Evolutionary conservation across 108 stramenopile species (phyloP).

Genomic region (Cyclotella sp.): DNA sequence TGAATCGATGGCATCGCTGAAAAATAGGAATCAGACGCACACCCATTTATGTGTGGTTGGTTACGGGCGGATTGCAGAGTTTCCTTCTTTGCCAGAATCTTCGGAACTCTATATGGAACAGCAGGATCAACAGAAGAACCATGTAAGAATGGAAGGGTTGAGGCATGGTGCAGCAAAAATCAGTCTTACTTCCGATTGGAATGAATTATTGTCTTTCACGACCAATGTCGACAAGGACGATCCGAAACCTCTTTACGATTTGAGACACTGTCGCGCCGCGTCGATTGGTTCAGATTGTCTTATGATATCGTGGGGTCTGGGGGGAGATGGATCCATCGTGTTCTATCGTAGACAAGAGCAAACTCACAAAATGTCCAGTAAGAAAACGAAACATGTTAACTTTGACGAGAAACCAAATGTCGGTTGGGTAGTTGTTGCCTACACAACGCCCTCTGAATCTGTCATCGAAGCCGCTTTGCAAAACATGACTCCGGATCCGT

Average conservation of each 20-base stretch:
- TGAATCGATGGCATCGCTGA: not conserved
- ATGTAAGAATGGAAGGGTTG: not conserved
- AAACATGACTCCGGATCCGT: slow-evolving; percentile 22
- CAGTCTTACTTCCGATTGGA: slow-evolving; percentile 37
- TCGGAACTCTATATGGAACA: not conserved
- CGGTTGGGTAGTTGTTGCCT: slow-evolving; percentile 52
- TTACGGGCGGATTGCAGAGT: slow-evolving; percentile 36
- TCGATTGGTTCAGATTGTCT: slow-evolving; percentile 70
- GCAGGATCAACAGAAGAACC: not conserved
- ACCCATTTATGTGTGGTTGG: slow-evolving; percentile 33
- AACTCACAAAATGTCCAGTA: slow-evolving; percentile 8
- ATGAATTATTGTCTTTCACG: slow-evolving; percentile 2
- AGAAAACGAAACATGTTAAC: slow-evolving; percentile 25
- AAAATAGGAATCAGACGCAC: not conserved
- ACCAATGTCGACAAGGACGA: slow-evolving; percentile 1
- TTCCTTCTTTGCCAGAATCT: slow-evolving; percentile 19
- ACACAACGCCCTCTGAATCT: slow-evolving; percentile 24
- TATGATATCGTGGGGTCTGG: slow-evolving; percentile 79
- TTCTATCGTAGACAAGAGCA: slow-evolving; percentile 65
- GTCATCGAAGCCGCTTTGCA: slow-evolving; percentile 34
- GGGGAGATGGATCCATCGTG: slow-evolving; percentile 64
- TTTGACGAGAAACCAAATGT: slow-evolving; percentile 12
- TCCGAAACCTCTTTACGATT: slow-evolving; percentile 24
- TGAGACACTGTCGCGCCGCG: slow-evolving; percentile 61
- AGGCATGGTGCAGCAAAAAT: slow-evolving; percentile 10